These are phyloP conservation scores for Carex littledalei DNA, from an alignment of 176 grass and related monocot species.

Conservation along the genomic window DNA sequence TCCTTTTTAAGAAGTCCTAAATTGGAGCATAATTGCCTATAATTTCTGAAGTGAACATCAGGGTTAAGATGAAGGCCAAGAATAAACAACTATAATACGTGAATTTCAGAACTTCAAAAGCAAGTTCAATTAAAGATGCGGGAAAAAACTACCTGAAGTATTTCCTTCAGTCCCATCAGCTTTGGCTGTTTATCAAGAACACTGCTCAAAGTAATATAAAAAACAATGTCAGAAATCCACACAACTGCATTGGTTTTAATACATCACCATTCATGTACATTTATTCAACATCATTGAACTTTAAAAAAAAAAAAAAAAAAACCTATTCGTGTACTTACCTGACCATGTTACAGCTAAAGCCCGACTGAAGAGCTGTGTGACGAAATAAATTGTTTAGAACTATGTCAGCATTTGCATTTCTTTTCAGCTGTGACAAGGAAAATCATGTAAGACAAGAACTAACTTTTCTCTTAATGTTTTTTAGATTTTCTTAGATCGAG, in stretches of 20 bases:
- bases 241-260: neutral
- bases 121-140: neutral
- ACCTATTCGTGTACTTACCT: slow-evolving; percentile 46
- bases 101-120: neutral
- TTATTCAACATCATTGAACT: neutral
- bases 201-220: slow-evolving; percentile 47
- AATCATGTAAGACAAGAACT: slow-evolving; percentile 10
- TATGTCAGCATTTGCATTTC: slow-evolving; percentile 59
- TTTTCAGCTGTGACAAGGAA: slow-evolving; percentile 66
- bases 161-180: slow-evolving; percentile 93
- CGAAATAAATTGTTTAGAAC: slow-evolving; percentile 91
- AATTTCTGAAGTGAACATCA: neutral
- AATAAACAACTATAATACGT: neutral
- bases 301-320: neutral
- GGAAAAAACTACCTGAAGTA: slow-evolving; percentile 62
- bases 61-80: neutral
- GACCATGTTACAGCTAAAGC: slow-evolving; percentile 99
- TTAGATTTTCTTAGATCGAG: neutral
- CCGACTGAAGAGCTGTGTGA: slow-evolving; percentile 86
- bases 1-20: neutral
- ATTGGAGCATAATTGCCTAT: neutral
- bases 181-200: slow-evolving; percentile 91
- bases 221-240: slow-evolving; percentile 32
- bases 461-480: slow-evolving; percentile 2
- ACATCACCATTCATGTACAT: neutral